Base-by-base conservation (phyloP, 2,329 filamentous ascomycete genomes). In the Colletotrichum coccodes region DNA sequence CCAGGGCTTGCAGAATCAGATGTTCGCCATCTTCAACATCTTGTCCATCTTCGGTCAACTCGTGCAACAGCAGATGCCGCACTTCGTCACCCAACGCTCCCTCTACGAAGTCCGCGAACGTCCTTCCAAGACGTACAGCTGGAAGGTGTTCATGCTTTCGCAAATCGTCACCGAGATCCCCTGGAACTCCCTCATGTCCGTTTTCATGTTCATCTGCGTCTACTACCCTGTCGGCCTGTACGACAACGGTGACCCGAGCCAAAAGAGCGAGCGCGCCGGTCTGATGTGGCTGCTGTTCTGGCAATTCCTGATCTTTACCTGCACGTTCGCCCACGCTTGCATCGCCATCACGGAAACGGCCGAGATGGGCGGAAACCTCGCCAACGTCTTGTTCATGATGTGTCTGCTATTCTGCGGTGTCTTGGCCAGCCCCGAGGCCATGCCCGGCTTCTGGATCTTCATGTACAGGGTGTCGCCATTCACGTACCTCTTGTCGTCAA, bases 361-460 rank as follows among this genome's bases (percentile, higher is more conserved):
- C 3, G 90, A 92, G 75, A 87, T 86, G 6, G 90, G 86, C 42
- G 89, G 88, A 23, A 90, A 90, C 73, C 80, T 92, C 54, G 88
- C 89, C 58, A 88, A 89, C 42, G 76, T 91, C 57, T 77, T 88
- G 73, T 80, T 92, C 68, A 85, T 82, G 40, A 80, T 92, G 49
- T 71, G 61, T 12, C 60, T 73, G 44, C 83, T 90, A 66, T 92
- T 92, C 82, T 90, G 87, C 75, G 74, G 89, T 80, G 89, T 94
- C 44, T 83, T 92, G 57, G 89, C 88, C 1, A 78, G 83, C 1
- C 88, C 88, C 0, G 74, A 75, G 0, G 79, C 82, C 0, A 84
- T 93, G 8, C 90, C 91, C 0, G 82, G 86, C 3, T 92, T 93
- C 81, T 94, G 91, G 91, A 88, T 86, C 62, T 91, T 91, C 80